Evolutionary conservation across 441 rosid genomes (phyloP).

Genomic region (Francoa sonchifolia): DNA sequence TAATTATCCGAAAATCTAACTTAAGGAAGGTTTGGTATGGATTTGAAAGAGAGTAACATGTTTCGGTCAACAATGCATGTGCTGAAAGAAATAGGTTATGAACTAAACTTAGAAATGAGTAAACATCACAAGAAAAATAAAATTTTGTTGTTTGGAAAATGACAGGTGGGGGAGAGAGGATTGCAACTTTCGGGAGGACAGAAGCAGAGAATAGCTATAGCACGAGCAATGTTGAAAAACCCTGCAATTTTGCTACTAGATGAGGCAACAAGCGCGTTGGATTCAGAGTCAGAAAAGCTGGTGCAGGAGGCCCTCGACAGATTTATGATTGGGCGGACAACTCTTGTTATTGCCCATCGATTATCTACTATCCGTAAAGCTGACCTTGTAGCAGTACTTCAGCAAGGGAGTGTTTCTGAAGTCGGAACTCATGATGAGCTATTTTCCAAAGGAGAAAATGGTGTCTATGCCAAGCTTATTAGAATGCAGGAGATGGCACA

Average conservation of each 20-base stretch:
- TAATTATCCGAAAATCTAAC: slow-evolving; percentile 35
- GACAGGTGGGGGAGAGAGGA: slow-evolving; percentile 99
- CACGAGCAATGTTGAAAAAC: slow-evolving; percentile 95
- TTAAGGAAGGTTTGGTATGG: slow-evolving; percentile 37
- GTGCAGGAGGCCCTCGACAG: slow-evolving; percentile 98
- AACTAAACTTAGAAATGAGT: slow-evolving; percentile 7
- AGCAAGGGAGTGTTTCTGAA: slow-evolving; percentile 91
- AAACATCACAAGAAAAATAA: slow-evolving; percentile 1
- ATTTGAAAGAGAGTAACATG: slow-evolving; percentile 60
- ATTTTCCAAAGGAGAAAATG: slow-evolving; percentile 76
- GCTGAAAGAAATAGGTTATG: slow-evolving; percentile 12
- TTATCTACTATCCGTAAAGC: slow-evolving; percentile 97
- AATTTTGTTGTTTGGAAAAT: slow-evolving; percentile 19
- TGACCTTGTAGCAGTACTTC: slow-evolving; percentile 92
- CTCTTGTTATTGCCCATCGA: slow-evolving; percentile 91
- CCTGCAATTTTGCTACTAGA: slow-evolving; percentile 90
- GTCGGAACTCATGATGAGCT: slow-evolving; percentile 92
- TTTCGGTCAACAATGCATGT: slow-evolving; percentile 68
- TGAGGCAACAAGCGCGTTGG: slow-evolving; percentile 97
- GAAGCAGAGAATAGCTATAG: slow-evolving; percentile 95
- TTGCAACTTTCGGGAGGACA: slow-evolving; percentile 95
- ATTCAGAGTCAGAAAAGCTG: slow-evolving; percentile 93
- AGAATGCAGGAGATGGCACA: slow-evolving; percentile 91
- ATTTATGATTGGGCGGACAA: slow-evolving; percentile 97
- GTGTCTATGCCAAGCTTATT: slow-evolving; percentile 81